Evolutionary conservation across 2,329 filamentous ascomycete genomes (phyloP), one percentile per base, ranked within the genome.

Genomic region (Chalaropsis ovoidea): DNA sequence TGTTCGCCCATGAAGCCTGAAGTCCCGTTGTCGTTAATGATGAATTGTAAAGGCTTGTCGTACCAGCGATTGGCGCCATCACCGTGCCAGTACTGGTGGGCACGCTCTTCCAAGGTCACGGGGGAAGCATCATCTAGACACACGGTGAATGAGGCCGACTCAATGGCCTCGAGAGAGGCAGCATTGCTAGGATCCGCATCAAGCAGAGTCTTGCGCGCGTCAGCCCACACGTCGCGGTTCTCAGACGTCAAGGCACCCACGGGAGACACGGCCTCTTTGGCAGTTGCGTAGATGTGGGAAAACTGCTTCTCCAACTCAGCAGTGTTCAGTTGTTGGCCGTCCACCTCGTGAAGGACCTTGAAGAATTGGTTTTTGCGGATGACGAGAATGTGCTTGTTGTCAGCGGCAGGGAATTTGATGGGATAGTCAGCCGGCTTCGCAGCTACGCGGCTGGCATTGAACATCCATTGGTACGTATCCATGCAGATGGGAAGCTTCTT

Each of bases 381-480:
- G 45, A 85, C 94, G 61, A 96, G 77, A 70, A 99, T 89, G 78
- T 97, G 88, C 78, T 93, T 88, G 80, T 96, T 84, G 69, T 88
- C 82, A 68, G 84, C 78, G 67, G 83, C 77, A 11, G 86, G 77
- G 77, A 87, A 96, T 78, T 96, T 96, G 74, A 88, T 80, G 10
- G 89, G 88, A 73, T 90, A 85, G 74, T 99, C 94, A 42, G 86
- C 82, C 13, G 90, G 88, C 72, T 87, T 87, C 64, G 88, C 88
- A 39, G 93, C 87, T 49, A 97, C 86, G 71, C 94, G 87, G 76
- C 85, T 89, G 76, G 84, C 86, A 77, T 99, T 97, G 83, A 99
- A 99, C 94, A 99, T 99, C 84, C 87, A 97, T 79, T 96, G 81
- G 80, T 96, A 97, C 74, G 90, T 94, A 80, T 91, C 91, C 94